Base-by-base conservation (phyloP, 1,284 basidiomycete species). In the Irpex lacteus region DNA sequence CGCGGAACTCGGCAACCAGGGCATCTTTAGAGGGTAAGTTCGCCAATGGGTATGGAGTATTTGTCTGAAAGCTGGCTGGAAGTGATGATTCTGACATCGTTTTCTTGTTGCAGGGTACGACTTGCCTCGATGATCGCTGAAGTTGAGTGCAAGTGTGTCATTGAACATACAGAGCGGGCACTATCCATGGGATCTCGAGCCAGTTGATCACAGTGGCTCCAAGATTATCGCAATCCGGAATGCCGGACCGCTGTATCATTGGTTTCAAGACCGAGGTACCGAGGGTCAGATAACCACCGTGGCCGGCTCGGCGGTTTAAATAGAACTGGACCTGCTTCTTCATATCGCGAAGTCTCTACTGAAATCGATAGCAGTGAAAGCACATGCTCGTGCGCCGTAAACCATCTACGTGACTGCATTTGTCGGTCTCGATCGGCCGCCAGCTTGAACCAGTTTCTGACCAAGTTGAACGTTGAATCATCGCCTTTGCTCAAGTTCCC, bases 1-100 rank as follows among this genome's bases (percentile, higher is more conserved):
- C 89, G 34, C 81, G 76, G 75, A 89, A 95, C 66, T 85, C 82
- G 52, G 82, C 72, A 21, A 82, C 73, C 18, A 95, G 79, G 9
- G 76, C 80, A 53, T 81, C 75, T 73, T 91, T 91, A 68, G 81
- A 76, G 3, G 85, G 82, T 18, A 75, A 74, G 21, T 68, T 69
- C 13, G 78, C 70, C 58, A 85, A 70, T 36, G 79, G 71, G 70
- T 80, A 76, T 8, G 84, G 83, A 0, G 87, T 89, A 52, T 70
- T 73, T 5, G 84, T 85, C 69, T 87, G 86, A 8, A 52, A n/a
- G 50, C 50, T 52, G 8, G 50, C 18, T 56, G 59, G 26, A 26
- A 56, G 9, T 37, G 54, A 9, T 34, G 54, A 56, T 34, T 26
- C 34, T 56, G 54, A 56, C 54, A 56, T 56, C 5, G 54, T 36